A percentile compares a stretch with the other conserved stretches of the same genome.
These are phyloP conservation scores for Chondrostereum purpureum DNA, from an alignment of 1,284 basidiomycete genomes.

Conservation along the genomic window DNA sequence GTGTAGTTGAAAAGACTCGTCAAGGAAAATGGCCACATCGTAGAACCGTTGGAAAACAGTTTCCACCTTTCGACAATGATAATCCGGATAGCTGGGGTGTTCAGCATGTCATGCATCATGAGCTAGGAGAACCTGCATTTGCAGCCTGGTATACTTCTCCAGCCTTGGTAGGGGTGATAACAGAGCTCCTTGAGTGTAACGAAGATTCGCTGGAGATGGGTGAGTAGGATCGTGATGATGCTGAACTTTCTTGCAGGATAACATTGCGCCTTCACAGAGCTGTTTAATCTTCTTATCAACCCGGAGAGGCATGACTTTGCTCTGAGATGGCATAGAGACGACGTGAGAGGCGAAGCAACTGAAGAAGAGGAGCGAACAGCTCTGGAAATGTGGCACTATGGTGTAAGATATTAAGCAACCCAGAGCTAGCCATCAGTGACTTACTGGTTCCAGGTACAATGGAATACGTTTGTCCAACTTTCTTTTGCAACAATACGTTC, in stretches of 20 bases:
- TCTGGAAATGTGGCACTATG: constrained; percentile 59
- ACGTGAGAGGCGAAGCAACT: constrained; percentile 57
- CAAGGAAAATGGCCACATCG: constrained; percentile 61
- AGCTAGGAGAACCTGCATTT: constrained; percentile 53
- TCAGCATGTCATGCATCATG: constrained; percentile 77
- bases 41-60: constrained; percentile 75
- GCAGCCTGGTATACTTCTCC: constrained; percentile 65
- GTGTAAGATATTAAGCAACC: constrained; percentile 35
- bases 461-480: constrained; percentile 61
- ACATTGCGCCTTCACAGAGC: constrained; percentile 41
- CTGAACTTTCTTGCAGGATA: not conserved
- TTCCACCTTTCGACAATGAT: constrained; percentile 65
- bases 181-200: constrained; percentile 49
- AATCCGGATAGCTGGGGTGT: constrained; percentile 74
- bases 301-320: constrained; percentile 65
- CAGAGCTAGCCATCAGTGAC: constrained; percentile 2
- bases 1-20: constrained; percentile 51
- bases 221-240: constrained; percentile 24
- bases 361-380: constrained; percentile 59
- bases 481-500: too few species aligned
- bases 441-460: constrained; percentile 57
- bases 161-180: constrained; percentile 41
- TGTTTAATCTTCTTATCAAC: constrained; percentile 78
- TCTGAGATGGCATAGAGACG: constrained; percentile 80
- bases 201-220: constrained; percentile 67